Base-by-base conservation (phyloP, 768 basidiomycete species). In the Psilocybe azurescens region DNA sequence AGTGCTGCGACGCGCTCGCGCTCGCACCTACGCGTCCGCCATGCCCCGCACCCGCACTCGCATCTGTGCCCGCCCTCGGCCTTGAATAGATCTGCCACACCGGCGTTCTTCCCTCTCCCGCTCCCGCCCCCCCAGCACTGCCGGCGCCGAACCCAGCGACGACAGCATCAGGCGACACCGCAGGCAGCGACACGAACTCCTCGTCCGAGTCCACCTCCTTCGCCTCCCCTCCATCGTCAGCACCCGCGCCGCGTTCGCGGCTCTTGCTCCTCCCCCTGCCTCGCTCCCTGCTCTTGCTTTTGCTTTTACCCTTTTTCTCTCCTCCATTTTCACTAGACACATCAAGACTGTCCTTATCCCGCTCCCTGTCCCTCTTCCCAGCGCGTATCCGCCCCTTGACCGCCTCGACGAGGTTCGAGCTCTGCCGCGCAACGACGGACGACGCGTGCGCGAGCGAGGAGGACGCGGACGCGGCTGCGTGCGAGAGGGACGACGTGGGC, bases 151-250 rank as follows among this genome's bases (percentile, higher is more conserved):
- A n/a, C 41, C 41, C 41, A n/a, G 14, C 6, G n/a, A 4, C 11
- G 14, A 14, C 11, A 13, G 41, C 41, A 16, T 44, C 41, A 5
- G 55, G 56, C 10, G 56, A 59, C 13, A 62, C 63, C 0, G 52
- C 53, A 28, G 63, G 63, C 20, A 66, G 24, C n/a, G 67, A 69
- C 18, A 56, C 63, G 29, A 69, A 69, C 53, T 69, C 67, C 47
- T 69, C 67, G 38, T 69, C 67, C 48, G 64, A 65, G 33, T 62
- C 67, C 24, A 59, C 63, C 20, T 33, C 58, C 8, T 62, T 53
- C 14, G 44, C 61, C 20, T 47, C 59, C 2, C 39, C 30, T n/a
- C 5, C 56, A 29, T n/a, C 54, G 24, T 24, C 24, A 24, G 24
- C 24, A 24, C 9, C 13, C 38, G 33, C 54, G 28, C 13, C 48